phyloP scores from a whole-genome alignment of 306 rosid genomes.

The Trifolium subterraneum region DNA sequence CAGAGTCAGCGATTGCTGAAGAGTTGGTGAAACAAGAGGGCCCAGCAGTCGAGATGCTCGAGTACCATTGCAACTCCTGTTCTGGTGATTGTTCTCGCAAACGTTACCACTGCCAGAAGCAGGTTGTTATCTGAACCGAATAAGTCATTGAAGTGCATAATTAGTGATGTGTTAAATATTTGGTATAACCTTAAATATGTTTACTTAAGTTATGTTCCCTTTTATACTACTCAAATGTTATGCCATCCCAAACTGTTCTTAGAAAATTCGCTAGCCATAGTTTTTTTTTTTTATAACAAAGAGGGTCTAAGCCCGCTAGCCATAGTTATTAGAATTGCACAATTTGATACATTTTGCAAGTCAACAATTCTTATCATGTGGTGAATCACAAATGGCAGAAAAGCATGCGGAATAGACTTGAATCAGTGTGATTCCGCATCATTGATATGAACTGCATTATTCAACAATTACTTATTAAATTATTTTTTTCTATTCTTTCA shows the following conservation, averaged over 20 bases:
- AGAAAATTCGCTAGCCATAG: conserved; percentile 1
- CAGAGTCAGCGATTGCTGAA: conserved; percentile 75
- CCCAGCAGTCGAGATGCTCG: conserved; percentile 69
- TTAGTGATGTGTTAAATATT: neutral
- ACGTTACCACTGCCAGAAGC: conserved; percentile 99
- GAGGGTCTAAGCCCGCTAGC: no score
- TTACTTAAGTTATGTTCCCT: conserved; percentile 9
- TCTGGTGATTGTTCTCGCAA: conserved; percentile 96
- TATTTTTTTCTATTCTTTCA: neutral
- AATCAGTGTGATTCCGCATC: conserved; percentile 4
- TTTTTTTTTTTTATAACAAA: no score
- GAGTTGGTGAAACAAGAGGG: conserved; percentile 83
- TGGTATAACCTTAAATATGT: conserved; percentile 3
- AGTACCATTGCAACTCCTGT: conserved; percentile 97
- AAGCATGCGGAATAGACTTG: neutral
- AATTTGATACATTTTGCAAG: neutral
- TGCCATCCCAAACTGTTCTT: conserved; percentile 19
- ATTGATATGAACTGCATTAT: conserved; percentile 2
- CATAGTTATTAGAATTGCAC: conserved; percentile 5
- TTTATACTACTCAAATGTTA: conserved; percentile 13
- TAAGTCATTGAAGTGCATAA: conserved; percentile 20
- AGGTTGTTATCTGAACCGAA: conserved; percentile 56
- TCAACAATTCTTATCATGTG: neutral
- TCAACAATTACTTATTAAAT: neutral
- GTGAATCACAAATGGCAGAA: conserved; percentile 4